These are phyloP conservation scores for Sisymbrium irio DNA, from an alignment of 345 rosid species.

Conservation along the genomic window DNA sequence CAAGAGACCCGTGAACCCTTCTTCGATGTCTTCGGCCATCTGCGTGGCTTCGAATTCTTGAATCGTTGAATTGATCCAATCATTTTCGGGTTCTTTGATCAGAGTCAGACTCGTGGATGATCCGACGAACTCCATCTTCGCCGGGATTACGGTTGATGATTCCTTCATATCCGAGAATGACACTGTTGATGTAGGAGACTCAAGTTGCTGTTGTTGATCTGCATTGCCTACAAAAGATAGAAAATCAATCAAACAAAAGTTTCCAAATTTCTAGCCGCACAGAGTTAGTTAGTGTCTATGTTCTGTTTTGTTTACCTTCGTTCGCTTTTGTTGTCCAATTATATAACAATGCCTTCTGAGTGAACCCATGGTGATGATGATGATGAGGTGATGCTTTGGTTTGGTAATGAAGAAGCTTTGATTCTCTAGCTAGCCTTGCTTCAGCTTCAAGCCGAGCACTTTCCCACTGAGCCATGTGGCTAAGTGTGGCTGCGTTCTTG, in stretches of 20 bases:
- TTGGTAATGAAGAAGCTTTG: slow-evolving; percentile 56
- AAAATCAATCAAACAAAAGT: background rate
- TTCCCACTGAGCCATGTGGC: slow-evolving; percentile 97
- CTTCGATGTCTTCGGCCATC: slow-evolving; percentile 42
- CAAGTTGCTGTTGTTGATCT: slow-evolving; percentile 45
- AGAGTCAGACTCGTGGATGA: slow-evolving; percentile 42
- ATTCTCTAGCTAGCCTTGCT: slow-evolving; percentile 77
- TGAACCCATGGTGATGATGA: slow-evolving; percentile 26
- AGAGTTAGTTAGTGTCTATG: background rate
- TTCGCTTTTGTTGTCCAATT: slow-evolving; percentile 27
- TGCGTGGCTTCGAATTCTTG: slow-evolving; percentile 27
- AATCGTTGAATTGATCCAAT: slow-evolving; percentile 47
- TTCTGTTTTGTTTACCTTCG: slow-evolving; percentile 19
- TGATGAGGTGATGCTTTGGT: slow-evolving; percentile 21
- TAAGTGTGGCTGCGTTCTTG: slow-evolving; percentile 67
- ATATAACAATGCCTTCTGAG: slow-evolving; percentile 14
- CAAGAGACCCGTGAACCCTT: slow-evolving; percentile 77
- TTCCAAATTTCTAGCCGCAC: background rate
- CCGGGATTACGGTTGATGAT: slow-evolving; percentile 1
- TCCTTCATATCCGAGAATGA: slow-evolving; percentile 60
- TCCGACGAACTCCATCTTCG: slow-evolving; percentile 55
- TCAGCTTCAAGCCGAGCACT: slow-evolving; percentile 92
- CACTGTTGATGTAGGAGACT: slow-evolving; percentile 80
- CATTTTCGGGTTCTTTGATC: slow-evolving; percentile 64
- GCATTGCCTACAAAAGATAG: slow-evolving; percentile 13